These are phyloP conservation scores for Diphasiastrum complanatum DNA, from an alignment of 83 land plant genomes.

Conservation along the genomic window DNA sequence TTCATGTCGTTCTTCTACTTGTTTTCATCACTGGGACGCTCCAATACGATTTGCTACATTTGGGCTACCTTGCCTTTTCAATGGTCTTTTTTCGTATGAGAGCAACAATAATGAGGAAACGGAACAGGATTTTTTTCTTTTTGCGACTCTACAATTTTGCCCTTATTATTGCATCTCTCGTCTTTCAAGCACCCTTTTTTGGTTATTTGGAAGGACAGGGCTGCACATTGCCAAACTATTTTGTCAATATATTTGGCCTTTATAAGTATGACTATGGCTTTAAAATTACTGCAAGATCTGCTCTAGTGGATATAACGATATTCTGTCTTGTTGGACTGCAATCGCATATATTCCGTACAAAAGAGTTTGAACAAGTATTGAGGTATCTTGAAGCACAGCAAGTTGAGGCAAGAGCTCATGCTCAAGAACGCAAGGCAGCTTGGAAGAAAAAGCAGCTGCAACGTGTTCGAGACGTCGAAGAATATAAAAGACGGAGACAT, in stretches of 20 bases:
- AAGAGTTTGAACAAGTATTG: constrained; percentile 82
- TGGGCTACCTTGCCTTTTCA: constrained; percentile 93
- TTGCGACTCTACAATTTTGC: constrained; percentile 77
- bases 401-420: constrained; percentile 79
- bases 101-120: constrained; percentile 60
- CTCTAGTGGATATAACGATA: constrained; percentile 86
- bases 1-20: constrained; percentile 88
- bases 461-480: constrained; percentile 74
- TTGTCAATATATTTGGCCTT: constrained; percentile 75
- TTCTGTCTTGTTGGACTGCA: constrained; percentile 82
- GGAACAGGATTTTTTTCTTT: constrained; percentile 70
- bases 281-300: constrained; percentile 84
- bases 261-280: constrained; percentile 95
- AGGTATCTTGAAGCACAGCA: constrained; percentile 90
- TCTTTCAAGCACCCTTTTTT: constrained; percentile 89
- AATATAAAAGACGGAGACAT: constrained; percentile 61
- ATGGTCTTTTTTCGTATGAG: constrained; percentile 86
- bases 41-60: constrained; percentile 90
- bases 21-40: constrained; percentile 92
- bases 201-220: constrained; percentile 47
- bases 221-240: constrained; percentile 39
- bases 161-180: constrained; percentile 79
- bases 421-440: constrained; percentile 90
- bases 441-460: constrained; percentile 95
- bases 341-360: constrained; percentile 73